Conservation (phyloP, 768 basidiomycete genomes). For the Rhodotorula kratochvilovae region DNA sequence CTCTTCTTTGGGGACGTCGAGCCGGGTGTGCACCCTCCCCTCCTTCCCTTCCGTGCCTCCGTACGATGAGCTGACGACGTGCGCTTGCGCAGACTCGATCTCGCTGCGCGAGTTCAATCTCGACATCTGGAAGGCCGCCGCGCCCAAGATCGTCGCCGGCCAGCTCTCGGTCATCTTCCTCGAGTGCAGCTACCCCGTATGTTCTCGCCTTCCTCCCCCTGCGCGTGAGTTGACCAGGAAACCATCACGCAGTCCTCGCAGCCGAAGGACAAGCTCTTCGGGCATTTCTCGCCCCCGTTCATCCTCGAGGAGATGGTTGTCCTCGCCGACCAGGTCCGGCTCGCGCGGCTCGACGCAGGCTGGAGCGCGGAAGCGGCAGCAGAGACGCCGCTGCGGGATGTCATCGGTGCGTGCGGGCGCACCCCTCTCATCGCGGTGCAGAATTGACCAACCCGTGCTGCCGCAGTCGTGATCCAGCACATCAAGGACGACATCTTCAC, state of each 20-base stretch:
- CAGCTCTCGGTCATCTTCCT: slow-evolving; percentile 77
- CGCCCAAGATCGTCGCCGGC: slow-evolving; percentile 63
- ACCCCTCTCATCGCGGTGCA: not conserved
- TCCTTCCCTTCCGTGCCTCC: not conserved
- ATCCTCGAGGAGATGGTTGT: slow-evolving; percentile 67
- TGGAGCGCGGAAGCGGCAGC: not conserved
- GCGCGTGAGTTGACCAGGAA: too few relatives aligned
- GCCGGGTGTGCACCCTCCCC: slow-evolving; percentile 49
- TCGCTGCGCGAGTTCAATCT: slow-evolving; percentile 60
- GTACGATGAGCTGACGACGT: not conserved
- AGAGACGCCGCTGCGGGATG: slow-evolving; percentile 10
- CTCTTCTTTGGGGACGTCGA: slow-evolving; percentile 95
- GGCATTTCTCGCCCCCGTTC: slow-evolving; percentile 79
- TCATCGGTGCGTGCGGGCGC: slow-evolving; percentile 9
- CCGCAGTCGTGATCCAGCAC: slow-evolving; percentile 59
- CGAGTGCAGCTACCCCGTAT: slow-evolving; percentile 65
- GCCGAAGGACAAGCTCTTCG: slow-evolving; percentile 64
- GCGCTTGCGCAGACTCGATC: slow-evolving; percentile 55
- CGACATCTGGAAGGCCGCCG: slow-evolving; percentile 75
- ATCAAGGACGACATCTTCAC: slow-evolving; percentile 62
- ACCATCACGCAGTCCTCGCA: slow-evolving; percentile 55
- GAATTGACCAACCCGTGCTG: not conserved
- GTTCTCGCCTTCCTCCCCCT: not conserved
- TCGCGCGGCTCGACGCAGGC: slow-evolving; percentile 39
- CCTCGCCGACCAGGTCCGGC: slow-evolving; percentile 63